These are phyloP conservation scores for Gelatoporia subvermispora DNA, from an alignment of 768 basidiomycete genomes.

Conservation along the genomic window DNA sequence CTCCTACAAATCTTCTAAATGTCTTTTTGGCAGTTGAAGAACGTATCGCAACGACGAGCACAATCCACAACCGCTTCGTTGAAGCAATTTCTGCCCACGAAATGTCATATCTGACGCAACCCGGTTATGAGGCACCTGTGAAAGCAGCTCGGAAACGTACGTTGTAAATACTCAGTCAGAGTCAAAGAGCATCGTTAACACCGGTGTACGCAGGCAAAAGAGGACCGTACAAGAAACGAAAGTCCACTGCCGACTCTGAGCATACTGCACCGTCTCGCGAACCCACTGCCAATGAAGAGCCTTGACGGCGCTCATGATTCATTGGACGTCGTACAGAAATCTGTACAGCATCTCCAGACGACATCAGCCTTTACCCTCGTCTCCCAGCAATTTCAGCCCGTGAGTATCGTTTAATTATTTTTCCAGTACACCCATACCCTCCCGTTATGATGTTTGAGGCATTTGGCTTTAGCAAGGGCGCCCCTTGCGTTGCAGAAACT, in stretches of 20 bases:
- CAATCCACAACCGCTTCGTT: background rate
- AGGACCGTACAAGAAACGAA: conserved; percentile 11
- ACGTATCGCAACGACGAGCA: background rate
- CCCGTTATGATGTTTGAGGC: conserved; percentile 78
- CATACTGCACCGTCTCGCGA: too few species aligned
- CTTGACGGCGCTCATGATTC: too few species aligned
- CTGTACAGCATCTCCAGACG: too few species aligned
- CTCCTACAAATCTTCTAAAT: too few species aligned
- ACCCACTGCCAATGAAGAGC: too few species aligned
- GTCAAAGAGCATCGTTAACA: too few species aligned
- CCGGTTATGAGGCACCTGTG: conserved; percentile 3
- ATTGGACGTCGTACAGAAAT: too few species aligned
- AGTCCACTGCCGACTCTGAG: too few species aligned
- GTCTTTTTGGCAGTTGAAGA: background rate
- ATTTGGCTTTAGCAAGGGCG: conserved; percentile 81
- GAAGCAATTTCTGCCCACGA: conserved; percentile 2
- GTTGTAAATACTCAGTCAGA: background rate
- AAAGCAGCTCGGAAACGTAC: conserved; percentile 8
- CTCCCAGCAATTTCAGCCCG: background rate
- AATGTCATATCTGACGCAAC: conserved; percentile 8
- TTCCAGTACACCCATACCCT: background rate
- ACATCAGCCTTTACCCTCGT: too few species aligned
- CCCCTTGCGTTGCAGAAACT: conserved; percentile 67
- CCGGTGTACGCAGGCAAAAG: conserved; percentile 6
- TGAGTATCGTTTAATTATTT: conserved; percentile 14